These are phyloP conservation scores for Rosa lucieae DNA, from an alignment of 306 rosid species.

Conservation along the genomic window DNA sequence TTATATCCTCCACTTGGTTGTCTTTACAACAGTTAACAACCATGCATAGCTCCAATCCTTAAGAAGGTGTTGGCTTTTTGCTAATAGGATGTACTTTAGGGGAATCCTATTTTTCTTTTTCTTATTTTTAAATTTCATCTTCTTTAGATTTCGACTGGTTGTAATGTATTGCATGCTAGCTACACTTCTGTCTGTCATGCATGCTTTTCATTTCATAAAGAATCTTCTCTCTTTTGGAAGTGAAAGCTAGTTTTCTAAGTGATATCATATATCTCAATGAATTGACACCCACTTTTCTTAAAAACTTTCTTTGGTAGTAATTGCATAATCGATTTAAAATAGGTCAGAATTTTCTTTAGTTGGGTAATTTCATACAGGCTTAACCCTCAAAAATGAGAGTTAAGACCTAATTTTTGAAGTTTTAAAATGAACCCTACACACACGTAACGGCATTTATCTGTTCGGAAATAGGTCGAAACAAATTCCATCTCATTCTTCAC, in stretches of 20 bases:
- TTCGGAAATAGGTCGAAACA: not conserved
- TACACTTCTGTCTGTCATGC: conserved; percentile 7
- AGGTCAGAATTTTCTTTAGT: not conserved
- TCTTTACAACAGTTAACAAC: not conserved
- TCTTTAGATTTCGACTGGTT: not conserved
- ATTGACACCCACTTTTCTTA: not conserved
- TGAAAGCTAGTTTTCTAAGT: not conserved
- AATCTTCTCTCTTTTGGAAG: not conserved
- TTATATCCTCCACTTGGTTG: not conserved
- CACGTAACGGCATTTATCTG: not conserved
- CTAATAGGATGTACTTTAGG: not conserved
- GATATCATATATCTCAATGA: not conserved
- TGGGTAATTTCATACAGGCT: not conserved
- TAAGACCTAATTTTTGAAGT: no score
- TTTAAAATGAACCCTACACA: no score
- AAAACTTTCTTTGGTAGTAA: not conserved
- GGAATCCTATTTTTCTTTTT: not conserved
- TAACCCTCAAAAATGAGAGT: not conserved
- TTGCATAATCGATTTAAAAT: not conserved
- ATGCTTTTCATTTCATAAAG: not conserved
- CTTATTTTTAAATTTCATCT: not conserved
- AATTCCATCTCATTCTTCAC: not conserved
- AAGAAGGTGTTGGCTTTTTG: not conserved
- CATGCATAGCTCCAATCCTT: not conserved
- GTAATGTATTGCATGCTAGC: conserved; percentile 1